A percentile compares a stretch with the other conserved stretches of the same genome.
Conservation (phyloP, 1,284 basidiomycete species). For the Malassezia arunalokei region DNA sequence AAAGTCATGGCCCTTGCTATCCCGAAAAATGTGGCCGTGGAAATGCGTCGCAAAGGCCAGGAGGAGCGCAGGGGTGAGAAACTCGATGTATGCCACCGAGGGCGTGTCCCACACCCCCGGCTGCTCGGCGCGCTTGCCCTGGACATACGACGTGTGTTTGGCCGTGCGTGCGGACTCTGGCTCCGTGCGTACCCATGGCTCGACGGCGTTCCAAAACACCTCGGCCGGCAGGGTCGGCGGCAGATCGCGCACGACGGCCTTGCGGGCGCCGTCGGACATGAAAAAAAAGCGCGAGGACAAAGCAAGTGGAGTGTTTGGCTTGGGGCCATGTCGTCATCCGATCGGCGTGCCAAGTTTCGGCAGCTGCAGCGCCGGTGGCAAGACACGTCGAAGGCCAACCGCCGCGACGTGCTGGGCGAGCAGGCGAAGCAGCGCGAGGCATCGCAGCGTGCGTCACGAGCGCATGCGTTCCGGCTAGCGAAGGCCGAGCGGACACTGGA, state of each 20-base stretch:
- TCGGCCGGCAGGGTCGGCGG: constrained; percentile 84
- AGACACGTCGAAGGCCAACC: constrained; percentile 32
- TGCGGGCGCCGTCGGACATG: constrained; percentile 43
- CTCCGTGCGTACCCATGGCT: constrained; percentile 58
- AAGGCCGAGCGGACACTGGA: constrained; percentile 72
- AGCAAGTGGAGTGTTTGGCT: background rate
- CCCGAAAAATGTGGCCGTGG: constrained; percentile 80
- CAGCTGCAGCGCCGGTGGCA: constrained; percentile 3
- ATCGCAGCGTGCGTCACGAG: constrained; percentile 13
- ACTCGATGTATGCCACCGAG: constrained; percentile 68
- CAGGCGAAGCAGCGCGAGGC: constrained; percentile 20
- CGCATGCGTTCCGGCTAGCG: constrained; percentile 24
- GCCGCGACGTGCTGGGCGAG: constrained; percentile 24
- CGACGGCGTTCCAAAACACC: constrained; percentile 82
- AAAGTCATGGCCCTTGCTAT: constrained; percentile 60
- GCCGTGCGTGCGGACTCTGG: constrained; percentile 21
- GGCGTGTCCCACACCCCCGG: background rate
- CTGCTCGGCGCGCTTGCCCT: background rate
- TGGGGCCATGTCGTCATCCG: background rate
- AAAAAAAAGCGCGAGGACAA: constrained; percentile 20
- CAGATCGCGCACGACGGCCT: constrained; percentile 73
- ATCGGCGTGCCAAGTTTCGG: constrained; percentile 4
- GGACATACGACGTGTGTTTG: background rate
- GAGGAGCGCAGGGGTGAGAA: constrained; percentile 62
- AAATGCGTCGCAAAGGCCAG: constrained; percentile 69